A percentile compares a stretch with the other conserved stretches of the same genome.
These are phyloP conservation scores for Obelidium mucronatum DNA, from an alignment of 192 early-diverging fungal species.

Conservation along the genomic window DNA sequence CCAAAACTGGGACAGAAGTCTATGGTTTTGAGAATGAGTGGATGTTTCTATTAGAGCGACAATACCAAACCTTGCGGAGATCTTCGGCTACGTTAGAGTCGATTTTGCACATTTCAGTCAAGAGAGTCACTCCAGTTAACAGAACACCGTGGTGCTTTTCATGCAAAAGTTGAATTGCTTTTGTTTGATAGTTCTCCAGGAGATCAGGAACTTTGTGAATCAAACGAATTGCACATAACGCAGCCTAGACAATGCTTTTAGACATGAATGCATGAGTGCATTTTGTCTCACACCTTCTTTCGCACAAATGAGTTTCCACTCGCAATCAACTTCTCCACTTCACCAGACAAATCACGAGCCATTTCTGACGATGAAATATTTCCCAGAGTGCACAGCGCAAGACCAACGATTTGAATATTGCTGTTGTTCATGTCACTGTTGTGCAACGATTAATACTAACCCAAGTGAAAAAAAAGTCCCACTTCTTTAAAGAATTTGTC, in stretches of 20 bases:
- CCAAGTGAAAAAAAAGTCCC: slow-evolving; percentile 43
- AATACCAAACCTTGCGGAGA: slow-evolving; percentile 67
- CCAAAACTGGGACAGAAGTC: slow-evolving; percentile 76
- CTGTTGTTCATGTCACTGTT: slow-evolving; percentile 91
- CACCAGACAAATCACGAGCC: slow-evolving; percentile 89
- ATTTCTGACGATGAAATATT: slow-evolving; percentile 98
- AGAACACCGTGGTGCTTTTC: slow-evolving; percentile 97
- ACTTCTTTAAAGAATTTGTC: slow-evolving; percentile 98
- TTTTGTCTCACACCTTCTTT: slow-evolving; percentile 78
- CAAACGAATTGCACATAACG: slow-evolving; percentile 90
- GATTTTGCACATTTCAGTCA: slow-evolving; percentile 87
- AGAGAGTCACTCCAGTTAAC: slow-evolving; percentile 87
- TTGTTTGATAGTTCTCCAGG: slow-evolving; percentile 81
- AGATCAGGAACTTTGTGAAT: slow-evolving; percentile 95
- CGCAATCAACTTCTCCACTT: slow-evolving; percentile 91
- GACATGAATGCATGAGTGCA: not conserved
- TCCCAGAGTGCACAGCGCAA: slow-evolving; percentile 95
- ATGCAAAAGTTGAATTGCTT: slow-evolving; percentile 75
- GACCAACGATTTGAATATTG: slow-evolving; percentile 96
- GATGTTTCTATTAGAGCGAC: not conserved
- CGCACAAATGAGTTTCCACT: slow-evolving; percentile 93
- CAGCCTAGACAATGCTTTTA: slow-evolving; percentile 66
- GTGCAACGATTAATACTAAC: not conserved
- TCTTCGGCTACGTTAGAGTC: slow-evolving; percentile 71
- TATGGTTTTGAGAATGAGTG: not conserved